A percentile compares a stretch with the other conserved stretches of the same genome.
These are phyloP conservation scores for Ceratobasidium sp. DNA, from an alignment of 1,284 basidiomycete genomes.

Conservation along the genomic window DNA sequence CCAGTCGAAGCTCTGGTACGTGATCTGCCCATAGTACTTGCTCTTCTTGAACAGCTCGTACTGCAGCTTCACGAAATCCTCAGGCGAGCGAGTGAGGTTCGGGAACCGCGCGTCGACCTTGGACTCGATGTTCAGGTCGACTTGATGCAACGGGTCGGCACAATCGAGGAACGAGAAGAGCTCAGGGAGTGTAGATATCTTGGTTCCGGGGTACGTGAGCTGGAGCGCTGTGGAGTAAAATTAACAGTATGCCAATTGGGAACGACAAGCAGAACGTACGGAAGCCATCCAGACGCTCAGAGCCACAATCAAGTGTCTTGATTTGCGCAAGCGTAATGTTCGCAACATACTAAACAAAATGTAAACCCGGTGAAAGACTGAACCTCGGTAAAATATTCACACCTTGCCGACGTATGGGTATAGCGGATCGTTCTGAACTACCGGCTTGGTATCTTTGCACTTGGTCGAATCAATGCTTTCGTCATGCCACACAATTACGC, in stretches of 20 bases:
- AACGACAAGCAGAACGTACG: constrained; percentile 62
- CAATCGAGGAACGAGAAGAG: constrained; percentile 81
- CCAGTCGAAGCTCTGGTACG: constrained; percentile 85
- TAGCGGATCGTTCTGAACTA: constrained; percentile 50
- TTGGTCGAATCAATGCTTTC: constrained; percentile 72
- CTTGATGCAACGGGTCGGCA: constrained; percentile 69
- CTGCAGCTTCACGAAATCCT: constrained; percentile 76
- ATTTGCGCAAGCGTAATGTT: constrained; percentile 83
- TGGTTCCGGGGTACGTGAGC: constrained; percentile 73
- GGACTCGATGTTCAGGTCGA: constrained; percentile 83
- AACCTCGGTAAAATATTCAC: neutral
- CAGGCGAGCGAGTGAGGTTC: constrained; percentile 70
- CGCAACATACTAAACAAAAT: constrained; percentile 75
- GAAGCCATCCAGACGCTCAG: constrained; percentile 70
- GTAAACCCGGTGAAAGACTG: neutral
- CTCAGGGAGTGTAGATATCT: constrained; percentile 78
- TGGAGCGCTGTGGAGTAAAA: constrained; percentile 65
- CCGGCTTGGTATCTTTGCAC: constrained; percentile 75
- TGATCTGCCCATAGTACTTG: constrained; percentile 70
- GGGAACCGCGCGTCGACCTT: constrained; percentile 74
- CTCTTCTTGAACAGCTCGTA: constrained; percentile 69
- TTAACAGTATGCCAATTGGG: neutral
- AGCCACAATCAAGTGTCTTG: constrained; percentile 82
- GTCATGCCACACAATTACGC: constrained; percentile 84
- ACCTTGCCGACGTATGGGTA: constrained; percentile 52